Percentiles rank a stretch among this genome's conserved stretches.
These are phyloP conservation scores for Diaporthe ilicicola DNA, from an alignment of 2,329 filamentous ascomycete genomes.

Conservation along the genomic window DNA sequence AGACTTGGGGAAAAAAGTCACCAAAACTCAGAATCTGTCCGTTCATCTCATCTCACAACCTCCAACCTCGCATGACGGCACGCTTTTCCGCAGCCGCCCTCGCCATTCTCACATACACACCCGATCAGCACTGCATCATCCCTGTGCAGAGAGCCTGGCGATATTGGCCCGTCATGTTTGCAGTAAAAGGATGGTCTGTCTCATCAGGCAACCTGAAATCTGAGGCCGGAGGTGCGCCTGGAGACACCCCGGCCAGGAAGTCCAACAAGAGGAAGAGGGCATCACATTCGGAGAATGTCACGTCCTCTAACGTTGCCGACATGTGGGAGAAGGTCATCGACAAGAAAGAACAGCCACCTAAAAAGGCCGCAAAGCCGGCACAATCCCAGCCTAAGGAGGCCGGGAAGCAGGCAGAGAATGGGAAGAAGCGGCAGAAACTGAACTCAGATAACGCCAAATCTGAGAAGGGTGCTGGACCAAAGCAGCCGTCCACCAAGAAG, in stretches of 20 bases:
- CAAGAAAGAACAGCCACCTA: slow-evolving; percentile 57
- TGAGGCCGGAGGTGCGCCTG: slow-evolving; percentile 59
- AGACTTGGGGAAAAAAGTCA: slow-evolving; percentile 4
- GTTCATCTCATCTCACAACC: slow-evolving; percentile 18
- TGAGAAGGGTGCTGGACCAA: slow-evolving; percentile 37
- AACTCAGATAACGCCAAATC: slow-evolving; percentile 30
- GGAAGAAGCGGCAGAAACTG: slow-evolving; percentile 38
- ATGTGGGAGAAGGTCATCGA: slow-evolving; percentile 85
- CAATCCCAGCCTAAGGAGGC: slow-evolving; percentile 33
- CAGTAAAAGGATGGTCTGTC: slow-evolving; percentile 91
- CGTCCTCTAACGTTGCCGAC: slow-evolving; percentile 75
- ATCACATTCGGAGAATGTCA: slow-evolving; percentile 58
- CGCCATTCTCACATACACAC: neutral
- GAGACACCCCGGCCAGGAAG: slow-evolving; percentile 50
- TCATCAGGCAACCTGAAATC: slow-evolving; percentile 75
- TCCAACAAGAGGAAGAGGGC: slow-evolving; percentile 68
- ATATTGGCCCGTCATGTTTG: slow-evolving; percentile 72
- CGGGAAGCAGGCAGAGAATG: slow-evolving; percentile 41
- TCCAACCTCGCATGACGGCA: neutral
- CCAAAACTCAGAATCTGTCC: slow-evolving; percentile 2
- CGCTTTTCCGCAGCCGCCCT: neutral
- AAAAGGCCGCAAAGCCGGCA: slow-evolving; percentile 24
- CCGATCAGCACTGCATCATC: neutral
- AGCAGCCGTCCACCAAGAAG: slow-evolving; percentile 39
- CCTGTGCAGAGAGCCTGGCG: neutral